Evolutionary conservation across 2,329 filamentous ascomycete genomes (phyloP).

Genomic region (Aspergillus brunneoviolaceus): DNA sequence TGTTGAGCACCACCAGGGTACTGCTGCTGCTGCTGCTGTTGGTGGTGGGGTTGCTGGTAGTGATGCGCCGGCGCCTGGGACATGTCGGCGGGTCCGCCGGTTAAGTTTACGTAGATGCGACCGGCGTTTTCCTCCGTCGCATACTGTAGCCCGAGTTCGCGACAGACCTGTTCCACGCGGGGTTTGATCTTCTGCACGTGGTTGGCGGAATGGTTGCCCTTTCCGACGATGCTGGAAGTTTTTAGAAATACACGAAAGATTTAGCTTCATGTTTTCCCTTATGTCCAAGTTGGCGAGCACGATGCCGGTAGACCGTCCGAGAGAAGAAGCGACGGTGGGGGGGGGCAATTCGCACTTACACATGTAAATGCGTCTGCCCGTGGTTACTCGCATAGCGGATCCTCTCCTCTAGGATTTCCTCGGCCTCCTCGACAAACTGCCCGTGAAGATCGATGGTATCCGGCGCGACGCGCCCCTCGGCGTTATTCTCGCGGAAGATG

Average conservation of each 20-base stretch:
- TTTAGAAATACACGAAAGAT: not conserved
- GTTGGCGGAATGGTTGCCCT: conserved; percentile 79
- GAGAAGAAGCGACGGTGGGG: no score
- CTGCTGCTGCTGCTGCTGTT: conserved; percentile 33
- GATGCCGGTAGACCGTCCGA: no score
- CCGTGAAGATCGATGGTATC: conserved; percentile 95
- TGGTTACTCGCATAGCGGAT: conserved; percentile 73
- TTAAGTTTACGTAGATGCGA: conserved; percentile 82
- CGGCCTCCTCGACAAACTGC: conserved; percentile 90
- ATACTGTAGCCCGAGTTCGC: conserved; percentile 78
- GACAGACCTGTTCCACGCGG: conserved; percentile 83
- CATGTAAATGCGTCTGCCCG: conserved; percentile 81
- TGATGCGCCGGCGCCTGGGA: conserved; percentile 37
- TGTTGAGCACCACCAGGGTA: conserved; percentile 42
- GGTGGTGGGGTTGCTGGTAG: conserved; percentile 39
- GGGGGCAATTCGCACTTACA: conserved; percentile 48
- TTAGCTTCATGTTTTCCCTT: not conserved
- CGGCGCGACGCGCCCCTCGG: conserved; percentile 66
- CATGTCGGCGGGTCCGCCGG: conserved; percentile 63
- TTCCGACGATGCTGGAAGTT: conserved; percentile 74
- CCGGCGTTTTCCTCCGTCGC: conserved; percentile 86
- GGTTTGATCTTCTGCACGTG: conserved; percentile 95
- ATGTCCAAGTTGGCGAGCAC: no score
- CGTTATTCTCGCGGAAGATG: conserved; percentile 96
- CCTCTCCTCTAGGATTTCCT: conserved; percentile 81